These are phyloP conservation scores for Bombardia bombarda DNA, from an alignment of 495 filamentous ascomycete genomes.

Conservation along the genomic window DNA sequence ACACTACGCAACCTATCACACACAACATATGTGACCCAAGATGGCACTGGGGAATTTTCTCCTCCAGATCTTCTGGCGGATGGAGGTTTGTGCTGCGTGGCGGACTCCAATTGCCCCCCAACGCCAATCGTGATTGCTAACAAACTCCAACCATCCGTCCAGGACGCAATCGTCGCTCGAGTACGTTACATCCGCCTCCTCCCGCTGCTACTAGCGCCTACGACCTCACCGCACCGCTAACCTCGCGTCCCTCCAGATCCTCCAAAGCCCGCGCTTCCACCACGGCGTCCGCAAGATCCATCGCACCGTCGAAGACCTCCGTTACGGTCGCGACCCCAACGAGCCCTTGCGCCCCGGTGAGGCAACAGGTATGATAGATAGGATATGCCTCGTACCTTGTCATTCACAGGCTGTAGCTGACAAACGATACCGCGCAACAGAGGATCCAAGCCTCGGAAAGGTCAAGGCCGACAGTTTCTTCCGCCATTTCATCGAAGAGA, in stretches of 20 bases:
- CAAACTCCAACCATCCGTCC: not conserved
- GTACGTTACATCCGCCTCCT: constrained; percentile 19
- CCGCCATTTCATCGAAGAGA: constrained; percentile 28
- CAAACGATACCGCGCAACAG: constrained; percentile 2
- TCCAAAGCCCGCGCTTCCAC: constrained; percentile 30
- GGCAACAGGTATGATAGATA: constrained; percentile 35
- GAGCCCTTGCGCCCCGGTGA: constrained; percentile 35
- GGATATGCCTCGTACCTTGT: no score
- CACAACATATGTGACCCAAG: no score
- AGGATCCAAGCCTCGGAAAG: constrained; percentile 4
- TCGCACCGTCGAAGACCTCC: constrained; percentile 26
- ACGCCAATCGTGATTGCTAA: not conserved
- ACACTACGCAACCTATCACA: no score
- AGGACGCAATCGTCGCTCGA: constrained; percentile 23
- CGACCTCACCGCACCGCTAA: not conserved
- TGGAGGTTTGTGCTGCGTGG: not conserved
- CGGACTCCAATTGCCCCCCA: not conserved
- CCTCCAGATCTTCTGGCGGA: not conserved
- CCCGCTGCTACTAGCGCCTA: not conserved
- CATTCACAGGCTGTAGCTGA: no score
- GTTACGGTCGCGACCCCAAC: constrained; percentile 31
- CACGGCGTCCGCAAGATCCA: constrained; percentile 33
- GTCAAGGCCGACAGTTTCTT: constrained; percentile 17
- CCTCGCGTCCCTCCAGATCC: constrained; percentile 17
- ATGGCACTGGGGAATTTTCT: no score